Evolutionary conservation across 2,329 filamentous ascomycete genomes (phyloP).

Genomic region (Lizonia empirigonia): DNA sequence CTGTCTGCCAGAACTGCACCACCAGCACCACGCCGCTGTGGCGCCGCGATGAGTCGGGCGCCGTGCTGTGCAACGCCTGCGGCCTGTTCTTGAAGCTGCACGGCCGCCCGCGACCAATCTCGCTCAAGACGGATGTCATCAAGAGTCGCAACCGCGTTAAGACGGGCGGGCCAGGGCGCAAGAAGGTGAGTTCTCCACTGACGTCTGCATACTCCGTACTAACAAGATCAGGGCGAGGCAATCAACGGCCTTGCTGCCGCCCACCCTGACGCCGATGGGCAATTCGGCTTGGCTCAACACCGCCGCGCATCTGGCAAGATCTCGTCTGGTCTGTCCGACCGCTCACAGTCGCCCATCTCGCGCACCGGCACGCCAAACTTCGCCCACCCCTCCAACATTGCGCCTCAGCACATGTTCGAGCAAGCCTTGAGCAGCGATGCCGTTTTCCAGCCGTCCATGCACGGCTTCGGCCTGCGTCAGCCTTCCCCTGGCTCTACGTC

Average conservation of each 20-base stretch:
- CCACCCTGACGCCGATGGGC: slow-evolving; percentile 61
- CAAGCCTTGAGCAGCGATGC: slow-evolving; percentile 72
- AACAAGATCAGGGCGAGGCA: slow-evolving; percentile 33
- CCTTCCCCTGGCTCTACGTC: slow-evolving; percentile 64
- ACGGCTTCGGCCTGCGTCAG: slow-evolving; percentile 48
- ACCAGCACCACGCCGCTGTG: slow-evolving; percentile 96
- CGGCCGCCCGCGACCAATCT: slow-evolving; percentile 89
- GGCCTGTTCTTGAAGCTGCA: slow-evolving; percentile 97
- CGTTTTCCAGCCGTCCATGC: slow-evolving; percentile 62
- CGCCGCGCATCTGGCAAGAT: slow-evolving; percentile 73
- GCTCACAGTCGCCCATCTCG: slow-evolving; percentile 77
- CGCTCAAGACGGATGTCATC: slow-evolving; percentile 98
- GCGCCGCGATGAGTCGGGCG: slow-evolving; percentile 94
- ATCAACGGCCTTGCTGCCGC: slow-evolving; percentile 63
- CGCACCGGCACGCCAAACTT: slow-evolving; percentile 79
- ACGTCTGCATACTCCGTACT: slow-evolving; percentile 2
- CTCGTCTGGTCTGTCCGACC: slow-evolving; percentile 73
- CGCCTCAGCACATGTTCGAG: slow-evolving; percentile 80
- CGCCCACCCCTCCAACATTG: slow-evolving; percentile 67
- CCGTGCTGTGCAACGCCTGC: slow-evolving; percentile 97
- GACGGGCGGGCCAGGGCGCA: slow-evolving; percentile 78
- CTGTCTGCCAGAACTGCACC: slow-evolving; percentile 93
- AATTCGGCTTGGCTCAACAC: slow-evolving; percentile 63
- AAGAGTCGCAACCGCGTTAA: slow-evolving; percentile 99
- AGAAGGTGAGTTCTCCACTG: slow-evolving; percentile 67